Conservation (phyloP, 495 filamentous ascomycete species). For the Aspergillus ellipticus region DNA sequence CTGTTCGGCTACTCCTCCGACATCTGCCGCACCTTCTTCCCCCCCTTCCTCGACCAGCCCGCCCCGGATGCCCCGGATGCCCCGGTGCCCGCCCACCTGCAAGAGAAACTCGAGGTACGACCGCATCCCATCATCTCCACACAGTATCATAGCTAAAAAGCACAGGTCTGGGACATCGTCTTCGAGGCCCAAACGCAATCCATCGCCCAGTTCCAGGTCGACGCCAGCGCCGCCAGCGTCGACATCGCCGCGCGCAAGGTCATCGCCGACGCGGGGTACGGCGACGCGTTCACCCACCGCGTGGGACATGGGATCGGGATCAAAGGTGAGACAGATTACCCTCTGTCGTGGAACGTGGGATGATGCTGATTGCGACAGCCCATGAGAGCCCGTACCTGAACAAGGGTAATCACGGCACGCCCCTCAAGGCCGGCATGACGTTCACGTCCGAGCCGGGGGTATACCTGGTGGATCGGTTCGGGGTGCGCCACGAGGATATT, state of each 20-base stretch:
- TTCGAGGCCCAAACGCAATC: slow-evolving; percentile 49
- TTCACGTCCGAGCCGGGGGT: slow-evolving; percentile 56
- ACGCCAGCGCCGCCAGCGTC: slow-evolving; percentile 45
- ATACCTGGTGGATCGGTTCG: slow-evolving; percentile 51
- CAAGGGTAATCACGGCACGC: slow-evolving; percentile 42
- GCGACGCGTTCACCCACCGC: slow-evolving; percentile 50
- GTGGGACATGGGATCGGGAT: slow-evolving; percentile 57
- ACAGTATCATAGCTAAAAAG: too few species aligned
- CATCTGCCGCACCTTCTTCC: slow-evolving; percentile 55
- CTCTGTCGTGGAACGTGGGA: too few species aligned
- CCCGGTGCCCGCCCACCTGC: slow-evolving; percentile 17
- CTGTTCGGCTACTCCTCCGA: slow-evolving; percentile 56
- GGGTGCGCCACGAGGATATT: slow-evolving; percentile 53
- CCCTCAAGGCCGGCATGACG: slow-evolving; percentile 47
- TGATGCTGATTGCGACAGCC: slow-evolving; percentile 22
- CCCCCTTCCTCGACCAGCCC: slow-evolving; percentile 27
- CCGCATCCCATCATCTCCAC: background rate
- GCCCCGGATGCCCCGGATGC: background rate
- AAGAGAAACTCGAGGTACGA: slow-evolving; percentile 41
- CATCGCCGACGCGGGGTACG: slow-evolving; percentile 50
- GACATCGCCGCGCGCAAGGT: slow-evolving; percentile 51
- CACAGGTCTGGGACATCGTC: slow-evolving; percentile 50
- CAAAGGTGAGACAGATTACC: slow-evolving; percentile 35
- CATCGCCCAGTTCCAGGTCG: slow-evolving; percentile 35
- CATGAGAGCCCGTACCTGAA: slow-evolving; percentile 56